Conservation (phyloP, 2,329 filamentous ascomycete genomes). For the Apiospora kogelbergensis region DNA sequence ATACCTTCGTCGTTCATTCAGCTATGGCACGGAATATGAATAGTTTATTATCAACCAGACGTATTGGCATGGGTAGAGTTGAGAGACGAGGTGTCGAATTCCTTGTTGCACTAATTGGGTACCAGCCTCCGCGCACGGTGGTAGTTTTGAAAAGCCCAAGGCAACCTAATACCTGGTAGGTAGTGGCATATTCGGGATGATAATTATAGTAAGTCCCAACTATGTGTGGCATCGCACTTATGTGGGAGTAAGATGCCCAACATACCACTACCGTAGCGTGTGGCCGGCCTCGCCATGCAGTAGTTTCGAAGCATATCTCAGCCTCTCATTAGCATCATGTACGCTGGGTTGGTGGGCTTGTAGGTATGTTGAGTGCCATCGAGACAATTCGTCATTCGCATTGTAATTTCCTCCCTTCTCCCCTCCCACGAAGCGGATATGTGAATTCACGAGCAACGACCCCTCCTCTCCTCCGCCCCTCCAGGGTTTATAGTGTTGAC, state of each 20-base stretch:
- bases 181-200: not conserved
- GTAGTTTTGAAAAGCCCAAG: not conserved
- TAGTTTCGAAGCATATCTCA: conserved; percentile 7
- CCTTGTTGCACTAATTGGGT: not conserved
- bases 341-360: not conserved
- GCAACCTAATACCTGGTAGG: not conserved
- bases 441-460: not conserved
- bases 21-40: not conserved
- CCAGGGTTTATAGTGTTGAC: not conserved
- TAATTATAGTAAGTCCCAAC: conserved; percentile 2
- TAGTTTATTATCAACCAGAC: not conserved
- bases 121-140: not conserved
- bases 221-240: not conserved
- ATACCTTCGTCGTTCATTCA: not conserved
- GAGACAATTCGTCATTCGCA: not conserved
- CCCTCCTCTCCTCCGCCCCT: not conserved
- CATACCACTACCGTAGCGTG: not conserved
- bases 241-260: not conserved
- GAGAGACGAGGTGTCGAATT: not conserved
- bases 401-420: not conserved
- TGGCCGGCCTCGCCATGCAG: conserved; percentile 2
- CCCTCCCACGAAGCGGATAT: not conserved
- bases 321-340: conserved; percentile 4
- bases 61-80: not conserved
- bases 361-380: not conserved